Conservation (phyloP, 208 protist species). For the Acanthamoeba culbertsoni region DNA sequence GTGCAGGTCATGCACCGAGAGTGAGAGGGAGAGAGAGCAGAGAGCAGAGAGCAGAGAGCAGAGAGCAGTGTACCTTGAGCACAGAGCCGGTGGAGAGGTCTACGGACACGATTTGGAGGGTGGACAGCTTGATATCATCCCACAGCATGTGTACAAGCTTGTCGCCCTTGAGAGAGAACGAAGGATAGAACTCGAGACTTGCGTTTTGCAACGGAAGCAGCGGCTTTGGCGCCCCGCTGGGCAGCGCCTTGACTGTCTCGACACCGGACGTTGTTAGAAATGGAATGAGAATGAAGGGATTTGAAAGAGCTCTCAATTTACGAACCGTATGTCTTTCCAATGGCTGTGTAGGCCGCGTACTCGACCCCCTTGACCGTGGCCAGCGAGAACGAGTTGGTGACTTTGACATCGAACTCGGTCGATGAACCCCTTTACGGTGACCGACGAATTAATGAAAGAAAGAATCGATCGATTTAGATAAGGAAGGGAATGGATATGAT, state of each 20-base stretch:
- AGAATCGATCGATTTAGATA: neutral
- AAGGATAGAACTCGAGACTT: conserved; percentile 8
- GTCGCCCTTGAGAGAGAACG: neutral
- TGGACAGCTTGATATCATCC: neutral
- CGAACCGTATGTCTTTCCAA: conserved; percentile 2
- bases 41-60: too few species aligned
- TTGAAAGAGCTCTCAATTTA: neutral
- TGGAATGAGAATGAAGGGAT: neutral
- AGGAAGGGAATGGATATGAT: neutral
- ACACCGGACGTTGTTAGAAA: neutral
- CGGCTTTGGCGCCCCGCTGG: neutral
- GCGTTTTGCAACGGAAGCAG: neutral
- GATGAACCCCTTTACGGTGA: neutral
- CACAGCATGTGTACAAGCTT: conserved; percentile 20
- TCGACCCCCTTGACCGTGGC: neutral
- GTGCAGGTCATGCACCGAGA: too few species aligned
- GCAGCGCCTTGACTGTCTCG: conserved; percentile 23
- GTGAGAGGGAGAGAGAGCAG: neutral
- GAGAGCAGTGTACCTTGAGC: neutral
- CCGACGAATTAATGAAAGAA: neutral
- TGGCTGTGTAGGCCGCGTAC: conserved; percentile 33
- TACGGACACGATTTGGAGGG: conserved; percentile 13
- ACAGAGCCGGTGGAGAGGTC: neutral
- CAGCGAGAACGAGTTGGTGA: neutral
- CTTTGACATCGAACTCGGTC: neutral